Evolutionary conservation across 2,329 filamentous ascomycete genomes (phyloP), one percentile per base, ranked within the genome.

Genomic region (Beauveria scarabaeidicola): DNA sequence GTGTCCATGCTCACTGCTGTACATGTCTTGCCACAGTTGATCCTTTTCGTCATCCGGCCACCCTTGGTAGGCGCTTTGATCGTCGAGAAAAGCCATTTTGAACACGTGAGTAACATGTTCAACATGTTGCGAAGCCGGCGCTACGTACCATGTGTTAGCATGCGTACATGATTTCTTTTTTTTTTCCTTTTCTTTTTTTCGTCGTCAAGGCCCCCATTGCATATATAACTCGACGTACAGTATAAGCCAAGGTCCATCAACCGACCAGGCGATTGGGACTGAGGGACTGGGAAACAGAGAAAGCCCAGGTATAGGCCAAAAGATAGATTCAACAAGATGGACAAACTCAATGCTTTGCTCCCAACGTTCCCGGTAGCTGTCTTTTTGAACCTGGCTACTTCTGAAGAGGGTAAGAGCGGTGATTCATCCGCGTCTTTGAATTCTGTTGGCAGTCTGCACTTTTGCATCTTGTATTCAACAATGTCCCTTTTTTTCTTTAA

Each of bases 31-130:
- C 59, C 59, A 61, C 6, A 61, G 38, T 43, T 47, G 46, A 32
- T 61, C 59, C 19, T 61, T 61, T 5, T 52, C 52, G 21, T 61
- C 53, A 19, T 52, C 46, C 3, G 59, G 59, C 53, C 53, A 61
- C 10, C 59, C 59, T 19, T 61, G 59, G 27, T 61, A 61, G 3
- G 59, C 48, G 23, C 58, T 60, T 40, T 29, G n/a, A n/a, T 52
- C 56, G 13, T 44, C 41, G 3, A 44, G n/a, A 25, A 58, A 58
- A 2, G 47, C 56, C 17, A 36, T n/a, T 8, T 15, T 29, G 5
- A 58, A 58, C 2, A 43, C n/a, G 2, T 7, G 3, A 0, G 47
- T 23, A 1, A 58, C 38, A 17, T 58, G 4, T 4, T 58, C 47
- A 17, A 52, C 21, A 3, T 38, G 9, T 5, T 58, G 47, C 0